Percentiles rank a stretch among this genome's conserved stretches.
phyloP scores from a whole-genome alignment of 1,284 basidiomycete genomes.

The Sporisorium graminicola region DNA sequence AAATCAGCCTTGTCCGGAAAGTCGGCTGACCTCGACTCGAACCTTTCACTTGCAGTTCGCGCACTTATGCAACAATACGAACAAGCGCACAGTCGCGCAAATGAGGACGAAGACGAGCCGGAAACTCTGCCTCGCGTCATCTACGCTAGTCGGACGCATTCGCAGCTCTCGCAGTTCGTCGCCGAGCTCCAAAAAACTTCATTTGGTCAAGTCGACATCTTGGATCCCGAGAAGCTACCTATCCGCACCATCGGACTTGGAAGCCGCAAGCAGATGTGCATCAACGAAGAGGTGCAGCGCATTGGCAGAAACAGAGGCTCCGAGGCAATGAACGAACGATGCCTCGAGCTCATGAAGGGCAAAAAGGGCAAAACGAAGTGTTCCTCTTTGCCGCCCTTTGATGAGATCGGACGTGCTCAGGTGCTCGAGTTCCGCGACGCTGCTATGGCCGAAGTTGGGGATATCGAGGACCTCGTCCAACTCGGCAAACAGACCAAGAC shows the following conservation, averaged over 20 bases:
- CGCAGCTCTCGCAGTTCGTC: slow-evolving; percentile 90
- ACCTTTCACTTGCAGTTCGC: slow-evolving; percentile 80
- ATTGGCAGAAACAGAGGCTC: slow-evolving; percentile 71
- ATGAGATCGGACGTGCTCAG: slow-evolving; percentile 56
- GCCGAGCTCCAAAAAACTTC: slow-evolving; percentile 84
- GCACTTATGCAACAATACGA: slow-evolving; percentile 78
- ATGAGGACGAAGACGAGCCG: slow-evolving; percentile 62
- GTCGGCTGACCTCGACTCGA: slow-evolving; percentile 21
- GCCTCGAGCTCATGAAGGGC: slow-evolving; percentile 82
- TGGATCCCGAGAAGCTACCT: slow-evolving; percentile 32
- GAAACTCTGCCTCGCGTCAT: slow-evolving; percentile 75
- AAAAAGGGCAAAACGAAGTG: slow-evolving; percentile 72
- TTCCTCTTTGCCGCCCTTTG: slow-evolving; percentile 79
- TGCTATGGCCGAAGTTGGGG: slow-evolving; percentile 82
- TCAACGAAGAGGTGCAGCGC: slow-evolving; percentile 82
- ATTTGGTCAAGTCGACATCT: slow-evolving; percentile 68
- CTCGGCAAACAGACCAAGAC: slow-evolving; percentile 78
- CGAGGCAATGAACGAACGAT: slow-evolving; percentile 90
- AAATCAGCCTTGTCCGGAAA: slow-evolving; percentile 17
- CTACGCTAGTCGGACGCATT: slow-evolving; percentile 94
- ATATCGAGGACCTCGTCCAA: slow-evolving; percentile 90
- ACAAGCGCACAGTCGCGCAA: slow-evolving; percentile 40
- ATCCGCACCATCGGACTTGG: slow-evolving; percentile 74
- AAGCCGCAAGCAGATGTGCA: slow-evolving; percentile 92
- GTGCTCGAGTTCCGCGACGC: slow-evolving; percentile 90